These are phyloP conservation scores for Candida khao-thaluensis DNA, from an alignment of 805 yeast species.

Conservation along the genomic window DNA sequence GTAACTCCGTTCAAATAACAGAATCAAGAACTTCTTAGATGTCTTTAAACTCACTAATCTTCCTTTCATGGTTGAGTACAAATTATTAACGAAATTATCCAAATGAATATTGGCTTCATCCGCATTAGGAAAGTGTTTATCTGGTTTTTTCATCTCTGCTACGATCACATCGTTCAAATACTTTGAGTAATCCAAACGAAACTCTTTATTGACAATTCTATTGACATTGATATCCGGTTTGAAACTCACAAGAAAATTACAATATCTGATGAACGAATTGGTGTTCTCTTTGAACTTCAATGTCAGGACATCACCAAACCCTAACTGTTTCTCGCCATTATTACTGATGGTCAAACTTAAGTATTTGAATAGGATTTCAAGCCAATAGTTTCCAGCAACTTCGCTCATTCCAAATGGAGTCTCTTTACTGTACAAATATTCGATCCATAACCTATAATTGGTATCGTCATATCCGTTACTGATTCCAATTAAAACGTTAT, in stretches of 20 bases:
- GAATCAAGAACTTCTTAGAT: constrained; percentile 31
- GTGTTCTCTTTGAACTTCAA: constrained; percentile 26
- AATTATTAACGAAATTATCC: constrained; percentile 28
- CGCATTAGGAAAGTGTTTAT: constrained; percentile 32
- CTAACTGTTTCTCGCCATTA: constrained; percentile 19
- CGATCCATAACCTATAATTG: constrained; percentile 26
- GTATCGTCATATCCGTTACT: constrained; percentile 16
- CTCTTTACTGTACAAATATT: constrained; percentile 24
- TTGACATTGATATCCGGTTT: constrained; percentile 14
- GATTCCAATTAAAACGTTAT: constrained; percentile 31
- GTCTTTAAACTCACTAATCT: constrained; percentile 23
- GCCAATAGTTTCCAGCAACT: constrained; percentile 37
- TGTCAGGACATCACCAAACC: constrained; percentile 16
- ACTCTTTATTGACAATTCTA: constrained; percentile 13
- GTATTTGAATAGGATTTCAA: constrained; percentile 24
- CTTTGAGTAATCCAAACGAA: constrained; percentile 26
- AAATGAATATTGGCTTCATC: constrained; percentile 17
- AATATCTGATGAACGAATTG: constrained; percentile 24
- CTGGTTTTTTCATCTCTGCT: constrained; percentile 13
- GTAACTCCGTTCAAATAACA: constrained; percentile 31
- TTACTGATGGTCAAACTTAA: constrained; percentile 19
- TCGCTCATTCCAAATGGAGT: constrained; percentile 27
- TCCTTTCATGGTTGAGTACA: constrained; percentile 30
- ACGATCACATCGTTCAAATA: constrained; percentile 23
- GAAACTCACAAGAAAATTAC: constrained; percentile 25